These are phyloP conservation scores for Wickerhamiella bombiphila DNA, from an alignment of 805 yeast genomes.

Conservation along the genomic window DNA sequence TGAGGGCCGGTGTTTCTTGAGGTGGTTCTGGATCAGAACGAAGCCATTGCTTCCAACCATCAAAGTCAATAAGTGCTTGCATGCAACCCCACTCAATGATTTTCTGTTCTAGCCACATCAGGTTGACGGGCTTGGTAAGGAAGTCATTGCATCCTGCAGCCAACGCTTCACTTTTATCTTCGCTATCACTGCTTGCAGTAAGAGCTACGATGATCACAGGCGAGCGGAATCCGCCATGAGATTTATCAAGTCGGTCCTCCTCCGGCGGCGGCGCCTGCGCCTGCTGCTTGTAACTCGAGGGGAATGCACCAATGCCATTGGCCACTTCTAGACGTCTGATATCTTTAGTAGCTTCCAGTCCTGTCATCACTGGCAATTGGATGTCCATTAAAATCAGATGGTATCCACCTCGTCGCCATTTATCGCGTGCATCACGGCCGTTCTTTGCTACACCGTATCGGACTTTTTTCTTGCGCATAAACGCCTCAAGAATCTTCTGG, in stretches of 20 bases:
- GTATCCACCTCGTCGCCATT: conserved; percentile 89
- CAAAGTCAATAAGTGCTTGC: conserved; percentile 94
- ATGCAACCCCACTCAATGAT: conserved; percentile 94
- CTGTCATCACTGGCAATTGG: conserved; percentile 90
- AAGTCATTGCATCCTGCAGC: conserved; percentile 97
- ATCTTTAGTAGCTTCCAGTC: conserved; percentile 87
- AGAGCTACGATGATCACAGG: conserved; percentile 97
- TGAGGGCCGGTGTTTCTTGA: neutral
- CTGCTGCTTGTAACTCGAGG: conserved; percentile 27
- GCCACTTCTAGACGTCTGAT: conserved; percentile 71
- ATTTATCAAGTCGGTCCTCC: conserved; percentile 23
- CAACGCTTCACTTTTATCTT: conserved; percentile 78
- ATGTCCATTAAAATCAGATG: conserved; percentile 94
- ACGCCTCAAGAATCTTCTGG: conserved; percentile 80
- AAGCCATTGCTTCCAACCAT: conserved; percentile 56
- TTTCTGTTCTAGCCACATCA: conserved; percentile 86
- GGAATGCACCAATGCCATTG: conserved; percentile 57
- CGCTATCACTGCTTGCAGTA: conserved; percentile 78
- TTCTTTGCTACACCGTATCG: conserved; percentile 77
- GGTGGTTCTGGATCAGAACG: no score
- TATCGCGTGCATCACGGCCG: conserved; percentile 89
- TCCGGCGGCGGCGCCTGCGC: conserved; percentile 16
- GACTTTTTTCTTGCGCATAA: conserved; percentile 70
- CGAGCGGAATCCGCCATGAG: conserved; percentile 43
- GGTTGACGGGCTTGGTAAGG: conserved; percentile 86